These are phyloP conservation scores for Silene vulgaris DNA, from an alignment of 179 eudicot genomes.

Conservation along the genomic window DNA sequence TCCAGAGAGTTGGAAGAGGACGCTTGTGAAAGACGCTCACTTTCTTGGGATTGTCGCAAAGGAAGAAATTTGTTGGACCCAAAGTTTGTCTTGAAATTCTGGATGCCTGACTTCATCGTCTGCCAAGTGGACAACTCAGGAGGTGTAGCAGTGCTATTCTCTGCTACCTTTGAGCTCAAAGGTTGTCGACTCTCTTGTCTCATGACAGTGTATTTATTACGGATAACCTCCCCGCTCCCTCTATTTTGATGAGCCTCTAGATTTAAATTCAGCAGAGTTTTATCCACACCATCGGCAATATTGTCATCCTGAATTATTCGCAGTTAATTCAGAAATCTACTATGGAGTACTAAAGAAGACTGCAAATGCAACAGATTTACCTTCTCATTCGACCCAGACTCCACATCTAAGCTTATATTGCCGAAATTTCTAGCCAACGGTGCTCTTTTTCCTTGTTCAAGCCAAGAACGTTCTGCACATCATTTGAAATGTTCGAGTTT, in stretches of 20 bases:
- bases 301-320: constrained; percentile 33
- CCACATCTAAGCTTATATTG: constrained; percentile 49
- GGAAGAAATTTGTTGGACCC: constrained; percentile 65
- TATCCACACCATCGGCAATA: constrained; percentile 46
- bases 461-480: constrained; percentile 73
- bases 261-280: constrained; percentile 40
- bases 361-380: constrained; percentile 17
- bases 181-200: constrained; percentile 32
- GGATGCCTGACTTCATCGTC: constrained; percentile 63
- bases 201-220: constrained; percentile 65
- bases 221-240: constrained; percentile 56
- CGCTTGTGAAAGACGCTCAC: constrained; percentile 33
- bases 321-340: not conserved
- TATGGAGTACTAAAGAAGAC: not conserved
- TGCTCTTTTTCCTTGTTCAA: constrained; percentile 77
- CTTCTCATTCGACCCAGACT: constrained; percentile 43
- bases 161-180: constrained; percentile 23
- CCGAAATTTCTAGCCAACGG: constrained; percentile 77
- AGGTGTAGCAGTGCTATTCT: constrained; percentile 38
- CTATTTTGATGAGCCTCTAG: constrained; percentile 46
- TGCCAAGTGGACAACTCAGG: constrained; percentile 66
- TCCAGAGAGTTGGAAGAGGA: constrained; percentile 75
- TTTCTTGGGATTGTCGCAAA: constrained; percentile 39
- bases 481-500: no score
- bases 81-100: constrained; percentile 56